Evolutionary conservation across 1,284 basidiomycete genomes (phyloP), one percentile per base, ranked within the genome.

Genomic region (Agroathelia rolfsii): DNA sequence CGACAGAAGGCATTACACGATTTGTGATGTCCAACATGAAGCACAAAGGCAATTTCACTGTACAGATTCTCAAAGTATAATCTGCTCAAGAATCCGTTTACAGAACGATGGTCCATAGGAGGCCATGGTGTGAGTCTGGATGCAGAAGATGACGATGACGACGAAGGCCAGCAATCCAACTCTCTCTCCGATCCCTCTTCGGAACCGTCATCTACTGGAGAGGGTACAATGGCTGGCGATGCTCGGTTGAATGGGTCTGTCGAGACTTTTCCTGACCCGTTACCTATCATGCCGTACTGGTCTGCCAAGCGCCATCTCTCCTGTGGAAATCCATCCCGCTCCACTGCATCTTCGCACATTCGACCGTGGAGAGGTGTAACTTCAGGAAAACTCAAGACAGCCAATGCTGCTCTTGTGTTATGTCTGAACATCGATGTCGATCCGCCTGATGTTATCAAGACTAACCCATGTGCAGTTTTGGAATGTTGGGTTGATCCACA

Each of bases 401-500:
- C 87, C 16, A 83, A 89, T 28, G 94, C 89, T 1, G 87, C 86
- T 0, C 70, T 98, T n/a, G 86, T 96, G 10, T 70, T 97, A 41
- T 98, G 94, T 52, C 69, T 98, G 27, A 97, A 98, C 60, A 88
- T 98, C 50, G 93, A 95, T 36, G 90, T 96, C 25, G 94, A 98
- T 51, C 94, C 94, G 11, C 94, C 94, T 37, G 94, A 98, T 51
- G 69, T 96, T 30, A 84, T 96, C 59, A 98, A 97, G 67, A 97
- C 95, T 6, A 87, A 85, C 44, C 95, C 94, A 1, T 96, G 90
- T 50, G 92, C 94, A 0, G 82, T 86, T 32, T 68, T 96, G 32
- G 94, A 98, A 58, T 93, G 90, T 46, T 98, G 94, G 94, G 86
- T 97, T 26, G 94, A 98, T 58, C 94, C 94, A 2, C 82, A 84